phyloP scores from a whole-genome alignment of 2,329 filamentous ascomycete species.

The Coccinonectria pachysandricola region DNA sequence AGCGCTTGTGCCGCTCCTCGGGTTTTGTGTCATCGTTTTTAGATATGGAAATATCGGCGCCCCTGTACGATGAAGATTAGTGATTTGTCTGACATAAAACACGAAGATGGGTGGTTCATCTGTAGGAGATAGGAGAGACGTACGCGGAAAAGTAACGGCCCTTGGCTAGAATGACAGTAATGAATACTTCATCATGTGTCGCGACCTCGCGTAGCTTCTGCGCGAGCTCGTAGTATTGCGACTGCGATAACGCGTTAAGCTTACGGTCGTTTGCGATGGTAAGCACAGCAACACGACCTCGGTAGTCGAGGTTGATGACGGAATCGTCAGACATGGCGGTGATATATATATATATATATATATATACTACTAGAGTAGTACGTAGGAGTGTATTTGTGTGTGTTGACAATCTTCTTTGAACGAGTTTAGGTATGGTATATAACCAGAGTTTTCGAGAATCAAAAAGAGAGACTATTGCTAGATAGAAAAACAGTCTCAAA shows the following conservation, averaged over 20 bases:
- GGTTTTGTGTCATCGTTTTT: constrained; percentile 30
- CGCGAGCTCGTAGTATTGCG: constrained; percentile 69
- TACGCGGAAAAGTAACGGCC: constrained; percentile 87
- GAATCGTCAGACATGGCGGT: constrained; percentile 13
- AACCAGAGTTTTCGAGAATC: not conserved
- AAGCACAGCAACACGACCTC: constrained; percentile 52
- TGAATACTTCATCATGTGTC: constrained; percentile 64
- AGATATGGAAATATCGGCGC: constrained; percentile 62
- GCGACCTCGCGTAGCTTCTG: constrained; percentile 68
- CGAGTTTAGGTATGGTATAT: too few relatives aligned
- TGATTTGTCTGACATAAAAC: too few relatives aligned
- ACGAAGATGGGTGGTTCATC: too few relatives aligned
- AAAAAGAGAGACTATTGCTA: not conserved
- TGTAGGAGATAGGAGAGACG: too few relatives aligned
- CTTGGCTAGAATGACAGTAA: constrained; percentile 76
- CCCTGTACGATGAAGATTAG: too few relatives aligned
- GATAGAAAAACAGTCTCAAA: not conserved
- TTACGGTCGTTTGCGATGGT: constrained; percentile 79
- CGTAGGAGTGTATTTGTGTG: too few relatives aligned
- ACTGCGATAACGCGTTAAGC: constrained; percentile 68
- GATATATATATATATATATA: too few relatives aligned
- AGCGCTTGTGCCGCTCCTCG: constrained; percentile 36
- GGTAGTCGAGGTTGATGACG: constrained; percentile 29
- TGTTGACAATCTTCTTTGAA: too few relatives aligned
- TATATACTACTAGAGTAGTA: too few relatives aligned